These are phyloP conservation scores for Phytomonas sp. DNA, from an alignment of 208 protist species.

Conservation along the genomic window DNA sequence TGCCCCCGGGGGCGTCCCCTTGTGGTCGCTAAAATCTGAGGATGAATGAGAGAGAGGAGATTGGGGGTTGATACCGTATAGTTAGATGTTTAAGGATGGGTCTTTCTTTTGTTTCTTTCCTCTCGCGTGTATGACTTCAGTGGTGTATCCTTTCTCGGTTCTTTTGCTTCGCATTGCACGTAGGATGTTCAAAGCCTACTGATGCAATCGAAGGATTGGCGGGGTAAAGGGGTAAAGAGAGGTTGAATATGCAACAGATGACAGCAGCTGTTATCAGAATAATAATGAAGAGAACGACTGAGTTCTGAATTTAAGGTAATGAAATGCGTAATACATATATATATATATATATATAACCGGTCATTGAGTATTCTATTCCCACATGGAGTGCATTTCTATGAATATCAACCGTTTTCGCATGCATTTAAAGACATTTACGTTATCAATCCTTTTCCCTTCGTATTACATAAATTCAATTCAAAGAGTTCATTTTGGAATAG, in stretches of 20 bases:
- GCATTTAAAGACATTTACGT: not conserved
- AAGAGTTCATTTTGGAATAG: not conserved
- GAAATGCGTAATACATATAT: not conserved
- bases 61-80: too few species aligned
- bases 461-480: not conserved
- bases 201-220: too few species aligned
- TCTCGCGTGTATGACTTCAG: not conserved
- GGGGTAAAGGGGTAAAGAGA: not conserved
- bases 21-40: slow-evolving; percentile 37
- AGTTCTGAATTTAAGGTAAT: not conserved
- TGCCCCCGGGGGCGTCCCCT: slow-evolving; percentile 45
- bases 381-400: not conserved
- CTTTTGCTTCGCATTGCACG: too few species aligned
- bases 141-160: too few species aligned
- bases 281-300: not conserved
- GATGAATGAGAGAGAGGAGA: not conserved
- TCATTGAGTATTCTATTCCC: not conserved
- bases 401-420: not conserved
- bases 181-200: too few species aligned
- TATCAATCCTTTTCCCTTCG: not conserved
- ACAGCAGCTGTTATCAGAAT: not conserved
- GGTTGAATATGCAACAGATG: not conserved
- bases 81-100: too few species aligned
- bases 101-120: slow-evolving; percentile 4
- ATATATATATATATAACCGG: not conserved